Evolutionary conservation across 2,329 filamentous ascomycete genomes (phyloP), one percentile per base, ranked within the genome.

Genomic region (Grosmannia clavigera): DNA sequence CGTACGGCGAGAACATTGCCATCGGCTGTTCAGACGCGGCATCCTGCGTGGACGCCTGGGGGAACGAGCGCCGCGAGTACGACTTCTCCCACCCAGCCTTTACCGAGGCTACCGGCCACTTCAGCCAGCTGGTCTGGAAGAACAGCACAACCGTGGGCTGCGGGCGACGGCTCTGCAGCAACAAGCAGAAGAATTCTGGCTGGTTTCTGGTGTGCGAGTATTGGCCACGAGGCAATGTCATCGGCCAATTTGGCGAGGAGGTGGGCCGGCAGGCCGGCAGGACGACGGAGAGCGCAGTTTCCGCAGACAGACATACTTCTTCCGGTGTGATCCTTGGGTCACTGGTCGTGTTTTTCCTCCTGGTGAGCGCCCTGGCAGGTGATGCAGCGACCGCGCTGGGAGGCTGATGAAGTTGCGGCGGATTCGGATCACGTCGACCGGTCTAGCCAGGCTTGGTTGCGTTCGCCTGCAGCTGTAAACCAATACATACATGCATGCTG

Each of bases 1-100:
- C 84, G 0, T 84, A 84, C 63, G 88, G 88, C 66, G 88, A 92
- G 73, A 92, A 91, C 71, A 78, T 92, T 3, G 86, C 86, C 9
- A 76, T 83, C 5, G 87, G 86, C 4, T 90, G 83, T 68, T 63
- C 74, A 0, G 83, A 86, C 67, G 80, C 78, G 1, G 31, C 60
- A 0, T 74, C 76, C 3, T 77, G 80, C 57, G 75, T 91, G n/a
- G 78, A 81, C 53, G 80, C 78, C 1, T 91, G 87, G 87, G 87
- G 82, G 22, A 68, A 78, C 64, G 84, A 88, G 71, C 70, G 81
- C 12, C 66, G 69, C 0, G 61, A 74, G 6, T 91, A 89, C 68
- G 71, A 86, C 65, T 91, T 81, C 69, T 64, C 67, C 2, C 68
- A 77, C 1, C 79, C 78, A 0, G 78, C 78, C 0, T 90, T 87